Conservation (phyloP, 2,329 filamentous ascomycete genomes). For the Colletotrichum theobromicola region DNA sequence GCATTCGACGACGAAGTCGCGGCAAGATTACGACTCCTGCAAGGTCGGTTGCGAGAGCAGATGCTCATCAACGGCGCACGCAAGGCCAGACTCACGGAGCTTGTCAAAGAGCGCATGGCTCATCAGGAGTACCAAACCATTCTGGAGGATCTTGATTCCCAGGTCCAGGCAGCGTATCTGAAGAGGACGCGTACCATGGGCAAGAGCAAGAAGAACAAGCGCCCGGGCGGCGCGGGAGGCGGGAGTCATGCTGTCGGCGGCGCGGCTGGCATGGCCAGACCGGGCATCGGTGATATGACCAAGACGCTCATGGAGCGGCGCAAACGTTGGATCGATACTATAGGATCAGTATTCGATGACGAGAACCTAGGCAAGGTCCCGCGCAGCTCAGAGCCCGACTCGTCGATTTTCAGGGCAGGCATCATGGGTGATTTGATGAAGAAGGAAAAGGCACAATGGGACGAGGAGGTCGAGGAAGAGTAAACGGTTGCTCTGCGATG, state of each 20-base stretch:
- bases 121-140: conserved; percentile 98
- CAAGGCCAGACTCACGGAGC: conserved; percentile 83
- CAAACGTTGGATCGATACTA: conserved; percentile 86
- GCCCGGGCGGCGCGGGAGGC: conserved; percentile 76
- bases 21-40: conserved; percentile 84
- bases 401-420: conserved; percentile 74
- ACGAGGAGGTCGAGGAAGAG: conserved; percentile 77
- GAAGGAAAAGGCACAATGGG: conserved; percentile 80
- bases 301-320: conserved; percentile 92
- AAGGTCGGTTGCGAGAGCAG: conserved; percentile 81
- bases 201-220: conserved; percentile 90
- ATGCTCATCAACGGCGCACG: conserved; percentile 89
- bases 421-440: conserved; percentile 77
- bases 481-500: conserved; percentile 27
- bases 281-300: conserved; percentile 88
- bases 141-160: conserved; percentile 92
- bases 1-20: conserved; percentile 95
- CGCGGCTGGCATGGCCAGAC: conserved; percentile 68
- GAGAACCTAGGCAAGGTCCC: conserved; percentile 79
- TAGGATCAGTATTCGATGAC: conserved; percentile 88
- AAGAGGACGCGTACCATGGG: conserved; percentile 95
- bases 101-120: conserved; percentile 91
- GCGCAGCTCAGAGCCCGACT: conserved; percentile 64
- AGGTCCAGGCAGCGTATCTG: conserved; percentile 93
- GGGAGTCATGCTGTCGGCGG: conserved; percentile 67